Percentiles rank a stretch among this genome's conserved stretches.
Evolutionary conservation across 768 basidiomycete genomes (phyloP).

Genomic region (Tylopilus plumbeoviolaceoides): DNA sequence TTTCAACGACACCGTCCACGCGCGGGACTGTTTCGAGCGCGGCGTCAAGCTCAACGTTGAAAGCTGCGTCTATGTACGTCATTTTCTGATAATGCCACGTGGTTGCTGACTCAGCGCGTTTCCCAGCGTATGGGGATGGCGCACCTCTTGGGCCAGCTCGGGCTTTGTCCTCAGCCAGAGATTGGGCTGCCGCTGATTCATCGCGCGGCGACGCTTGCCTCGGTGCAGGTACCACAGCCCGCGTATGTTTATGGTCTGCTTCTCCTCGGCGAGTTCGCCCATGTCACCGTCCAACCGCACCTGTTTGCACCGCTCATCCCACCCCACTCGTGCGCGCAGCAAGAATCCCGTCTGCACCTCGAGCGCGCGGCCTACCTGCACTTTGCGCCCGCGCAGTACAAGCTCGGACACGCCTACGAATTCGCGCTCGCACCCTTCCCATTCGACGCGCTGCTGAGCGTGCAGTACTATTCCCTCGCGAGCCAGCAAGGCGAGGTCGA

Average conservation of each 20-base stretch:
- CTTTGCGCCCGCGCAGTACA: conserved; percentile 87
- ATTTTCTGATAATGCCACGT: no score
- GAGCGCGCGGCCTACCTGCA: conserved; percentile 83
- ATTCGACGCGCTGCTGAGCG: conserved; percentile 84
- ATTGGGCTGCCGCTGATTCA: conserved; percentile 69
- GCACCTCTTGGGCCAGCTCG: conserved; percentile 82
- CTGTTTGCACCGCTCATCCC: conserved; percentile 55
- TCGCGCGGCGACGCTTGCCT: conserved; percentile 71
- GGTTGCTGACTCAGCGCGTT: no score
- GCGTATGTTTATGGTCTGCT: conserved; percentile 88
- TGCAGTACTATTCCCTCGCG: conserved; percentile 85
- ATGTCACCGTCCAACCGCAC: conserved; percentile 47
- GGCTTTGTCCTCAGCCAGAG: conserved; percentile 47
- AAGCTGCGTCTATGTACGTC: conserved; percentile 47
- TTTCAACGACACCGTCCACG: conserved; percentile 68
- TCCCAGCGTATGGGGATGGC: conserved; percentile 88
- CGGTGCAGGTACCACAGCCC: conserved; percentile 77
- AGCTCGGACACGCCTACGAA: conserved; percentile 89
- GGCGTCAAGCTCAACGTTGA: conserved; percentile 73
- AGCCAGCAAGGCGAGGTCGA: conserved; percentile 85
- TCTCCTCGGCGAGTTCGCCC: conserved; percentile 79
- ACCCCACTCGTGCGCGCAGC: conserved; percentile 39
- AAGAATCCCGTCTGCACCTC: conserved; percentile 72
- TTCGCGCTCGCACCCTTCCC: conserved; percentile 81
- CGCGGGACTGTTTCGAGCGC: conserved; percentile 82